Evolutionary conservation across 2,329 filamentous ascomycete species (phyloP).

Genomic region (Epichloe sylvatica): DNA sequence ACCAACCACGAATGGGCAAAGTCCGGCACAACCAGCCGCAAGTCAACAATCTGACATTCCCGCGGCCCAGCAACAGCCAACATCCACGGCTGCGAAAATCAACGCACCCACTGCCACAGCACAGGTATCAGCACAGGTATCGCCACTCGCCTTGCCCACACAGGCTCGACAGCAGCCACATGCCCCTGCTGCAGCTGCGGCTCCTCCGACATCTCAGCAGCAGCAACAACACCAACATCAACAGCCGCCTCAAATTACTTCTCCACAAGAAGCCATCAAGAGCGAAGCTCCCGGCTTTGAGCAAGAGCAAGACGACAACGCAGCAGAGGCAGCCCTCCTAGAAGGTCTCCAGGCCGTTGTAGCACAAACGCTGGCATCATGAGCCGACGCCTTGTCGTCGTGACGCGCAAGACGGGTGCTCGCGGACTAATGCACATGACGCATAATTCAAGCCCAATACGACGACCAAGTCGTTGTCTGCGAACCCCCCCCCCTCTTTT

Average conservation of each 20-base stretch:
- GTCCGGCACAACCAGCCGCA: background rate
- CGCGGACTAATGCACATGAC: background rate
- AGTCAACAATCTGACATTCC: background rate
- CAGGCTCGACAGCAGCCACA: background rate
- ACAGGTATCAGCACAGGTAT: background rate
- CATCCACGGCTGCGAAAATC: background rate
- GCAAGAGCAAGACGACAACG: conserved; percentile 17
- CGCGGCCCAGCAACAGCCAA: background rate
- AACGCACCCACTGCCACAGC: background rate
- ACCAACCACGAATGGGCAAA: background rate
- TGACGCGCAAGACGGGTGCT: background rate
- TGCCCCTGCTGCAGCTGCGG: background rate
- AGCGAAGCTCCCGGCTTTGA: conserved; percentile 9
- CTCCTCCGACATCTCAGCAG: background rate
- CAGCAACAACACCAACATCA: background rate
- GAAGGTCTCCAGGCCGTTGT: conserved; percentile 23
- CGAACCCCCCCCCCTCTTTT: too few relatives aligned
- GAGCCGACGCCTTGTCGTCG: background rate
- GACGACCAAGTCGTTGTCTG: too few relatives aligned
- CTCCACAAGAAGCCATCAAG: conserved; percentile 12
- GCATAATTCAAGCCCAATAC: background rate
- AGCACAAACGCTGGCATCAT: conserved; percentile 13
- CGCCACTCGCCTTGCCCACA: background rate
- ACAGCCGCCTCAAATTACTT: conserved; percentile 4
- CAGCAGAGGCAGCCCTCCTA: conserved; percentile 20